Percentiles rank a stretch among this genome's conserved stretches.
These are phyloP conservation scores for Fusarium pininemorale DNA, from an alignment of 2,329 filamentous ascomycete species.

Conservation along the genomic window DNA sequence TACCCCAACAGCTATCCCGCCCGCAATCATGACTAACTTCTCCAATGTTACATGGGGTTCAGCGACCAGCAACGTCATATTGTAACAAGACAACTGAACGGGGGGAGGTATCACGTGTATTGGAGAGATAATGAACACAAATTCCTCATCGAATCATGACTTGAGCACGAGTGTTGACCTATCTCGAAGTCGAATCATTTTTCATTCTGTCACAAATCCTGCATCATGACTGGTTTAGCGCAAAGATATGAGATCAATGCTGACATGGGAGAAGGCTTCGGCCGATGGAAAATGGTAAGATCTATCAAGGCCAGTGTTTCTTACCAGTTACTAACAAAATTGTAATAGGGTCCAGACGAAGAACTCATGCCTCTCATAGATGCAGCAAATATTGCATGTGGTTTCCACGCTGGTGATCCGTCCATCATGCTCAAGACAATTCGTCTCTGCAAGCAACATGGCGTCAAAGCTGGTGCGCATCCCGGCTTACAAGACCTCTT, in stretches of 20 bases:
- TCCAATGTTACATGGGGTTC: not conserved
- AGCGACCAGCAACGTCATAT: not conserved
- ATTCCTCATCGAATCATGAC: not conserved
- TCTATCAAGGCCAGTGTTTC: not conserved
- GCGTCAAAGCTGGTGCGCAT: slow-evolving; percentile 68
- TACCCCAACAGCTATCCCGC: not conserved
- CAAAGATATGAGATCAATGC: not conserved
- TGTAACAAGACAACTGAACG: not conserved
- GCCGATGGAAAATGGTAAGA: not conserved
- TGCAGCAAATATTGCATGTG: slow-evolving; percentile 70
- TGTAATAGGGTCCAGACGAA: slow-evolving; percentile 58
- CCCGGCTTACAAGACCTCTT: slow-evolving; percentile 71
- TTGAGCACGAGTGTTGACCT: not conserved
- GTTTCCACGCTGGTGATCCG: slow-evolving; percentile 68
- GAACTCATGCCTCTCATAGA: slow-evolving; percentile 70
- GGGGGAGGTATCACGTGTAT: not conserved
- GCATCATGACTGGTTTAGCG: not conserved
- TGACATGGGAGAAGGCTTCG: slow-evolving; percentile 1
- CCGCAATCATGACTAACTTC: not conserved
- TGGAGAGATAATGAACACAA: not conserved
- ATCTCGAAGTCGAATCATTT: not conserved
- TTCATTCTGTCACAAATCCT: not conserved
- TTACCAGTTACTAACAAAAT: not conserved
- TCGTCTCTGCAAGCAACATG: slow-evolving; percentile 64
- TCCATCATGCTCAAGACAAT: slow-evolving; percentile 72